These are phyloP conservation scores for Circinella umbellata DNA, from an alignment of 371 early-diverging fungal species.

Conservation along the genomic window DNA sequence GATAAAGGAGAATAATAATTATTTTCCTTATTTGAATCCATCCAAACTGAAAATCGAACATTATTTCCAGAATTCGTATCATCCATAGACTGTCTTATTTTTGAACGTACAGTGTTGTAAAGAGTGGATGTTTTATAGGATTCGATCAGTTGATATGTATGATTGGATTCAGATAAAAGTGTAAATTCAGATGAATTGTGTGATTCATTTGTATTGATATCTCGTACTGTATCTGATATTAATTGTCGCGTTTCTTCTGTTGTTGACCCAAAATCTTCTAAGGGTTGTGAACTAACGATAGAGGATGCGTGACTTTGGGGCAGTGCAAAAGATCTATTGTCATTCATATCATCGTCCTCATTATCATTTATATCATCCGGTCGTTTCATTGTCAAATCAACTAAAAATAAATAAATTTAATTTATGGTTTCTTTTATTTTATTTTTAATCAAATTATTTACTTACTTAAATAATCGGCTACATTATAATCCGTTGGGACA, in stretches of 20 bases:
- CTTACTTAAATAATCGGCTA: slow-evolving; percentile 78
- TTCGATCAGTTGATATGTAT: slow-evolving; percentile 40
- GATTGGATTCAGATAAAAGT: slow-evolving; percentile 42
- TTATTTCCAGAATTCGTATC: background rate
- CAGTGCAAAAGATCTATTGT: slow-evolving; percentile 11
- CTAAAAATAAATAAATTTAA: slow-evolving; percentile 20
- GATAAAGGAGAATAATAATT: slow-evolving; percentile 74
- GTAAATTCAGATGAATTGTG: slow-evolving; percentile 29
- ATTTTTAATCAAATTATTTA: background rate
- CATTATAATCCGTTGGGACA: slow-evolving; percentile 79
- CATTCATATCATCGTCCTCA: slow-evolving; percentile 7
- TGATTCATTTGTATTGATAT: slow-evolving; percentile 15
- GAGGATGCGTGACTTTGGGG: slow-evolving; percentile 19
- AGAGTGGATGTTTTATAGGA: slow-evolving; percentile 36
- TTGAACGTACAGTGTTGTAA: slow-evolving; percentile 19
- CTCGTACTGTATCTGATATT: slow-evolving; percentile 23
- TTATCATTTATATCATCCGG: slow-evolving; percentile 30
- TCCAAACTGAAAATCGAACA: slow-evolving; percentile 31
- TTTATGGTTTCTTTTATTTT: background rate
- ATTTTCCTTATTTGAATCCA: slow-evolving; percentile 35
- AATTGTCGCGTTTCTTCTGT: slow-evolving; percentile 16
- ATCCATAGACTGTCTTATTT: slow-evolving; percentile 19
- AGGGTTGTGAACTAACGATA: slow-evolving; percentile 12
- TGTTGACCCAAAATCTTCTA: slow-evolving; percentile 20
- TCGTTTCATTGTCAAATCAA: slow-evolving; percentile 53